Base-by-base conservation (phyloP, 1,284 basidiomycete species). In the Chondrostereum purpureum region DNA sequence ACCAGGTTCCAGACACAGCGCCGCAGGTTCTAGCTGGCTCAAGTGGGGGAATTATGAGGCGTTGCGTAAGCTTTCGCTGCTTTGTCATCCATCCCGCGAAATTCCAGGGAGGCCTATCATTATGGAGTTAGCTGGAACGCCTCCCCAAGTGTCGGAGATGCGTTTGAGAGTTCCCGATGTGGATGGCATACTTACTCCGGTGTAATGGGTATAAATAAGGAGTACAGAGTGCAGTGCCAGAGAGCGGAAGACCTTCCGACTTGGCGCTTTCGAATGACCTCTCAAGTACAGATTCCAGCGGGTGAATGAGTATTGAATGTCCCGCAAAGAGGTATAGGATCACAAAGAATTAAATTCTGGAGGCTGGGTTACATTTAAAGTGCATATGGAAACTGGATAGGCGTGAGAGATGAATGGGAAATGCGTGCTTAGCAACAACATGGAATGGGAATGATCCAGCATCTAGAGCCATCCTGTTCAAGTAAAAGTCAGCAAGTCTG, bases 371-470 rank as follows among this genome's bases (percentile, higher is more conserved):
- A n/a, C n/a, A n/a, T 10, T 10, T 10, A 10, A 33, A 10, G 27
- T 33, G 27, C n/a, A 33, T 33, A n/a, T 10, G 27, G 10, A 33
- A n/a, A 10, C n/a, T 33, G n/a, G 10, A 33, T 33, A n/a, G 10
- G 27, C 27, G 27, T 33, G 27, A 10, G 27, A n/a, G 27, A 33
- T 33, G 27, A 10, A 10, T 33, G 27, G n/a, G 27, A 10, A 33
- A 33, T 17, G 10, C 10, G 12, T 23, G 19, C 34, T 38, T 21
- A 52, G 46, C 48, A 53, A 37, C 52, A 56, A 33, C 53, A 55
- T 39, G 53, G 53, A 11, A 55, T 49, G 19, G 55, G 55, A 43
- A 55, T 51, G 27, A 54, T 51, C 37, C 47, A 54, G 21, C 55
- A 56, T 39, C 52, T 50, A 18, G 50, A 46, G 11, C 54, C 55